Conservation (phyloP, 441 rosid genomes). For the Macaranga tanarius region DNA sequence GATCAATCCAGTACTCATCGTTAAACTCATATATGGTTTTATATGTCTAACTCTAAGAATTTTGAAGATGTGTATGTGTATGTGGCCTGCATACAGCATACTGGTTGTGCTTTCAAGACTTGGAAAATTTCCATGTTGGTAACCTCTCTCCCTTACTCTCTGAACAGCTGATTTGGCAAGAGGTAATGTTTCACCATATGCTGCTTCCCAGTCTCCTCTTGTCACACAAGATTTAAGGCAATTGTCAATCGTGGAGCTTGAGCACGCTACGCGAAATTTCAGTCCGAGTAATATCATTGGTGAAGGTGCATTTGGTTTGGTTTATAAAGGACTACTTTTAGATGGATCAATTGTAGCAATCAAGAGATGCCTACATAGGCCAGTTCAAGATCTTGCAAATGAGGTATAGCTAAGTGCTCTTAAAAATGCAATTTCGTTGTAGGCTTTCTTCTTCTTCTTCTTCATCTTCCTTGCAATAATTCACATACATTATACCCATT, state of each 20-base stretch:
- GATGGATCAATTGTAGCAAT: constrained; percentile 54
- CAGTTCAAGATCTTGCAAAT: constrained; percentile 24
- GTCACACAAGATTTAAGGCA: constrained; percentile 27
- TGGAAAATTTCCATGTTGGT: background rate
- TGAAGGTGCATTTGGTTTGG: constrained; percentile 45
- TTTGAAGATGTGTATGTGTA: background rate
- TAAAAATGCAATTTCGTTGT: background rate
- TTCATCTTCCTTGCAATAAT: no score
- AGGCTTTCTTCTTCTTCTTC: background rate
- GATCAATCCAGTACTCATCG: no score
- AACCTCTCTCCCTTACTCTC: background rate
- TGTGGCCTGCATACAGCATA: background rate
- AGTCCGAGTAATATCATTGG: constrained; percentile 42
- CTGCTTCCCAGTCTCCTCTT: constrained; percentile 24
- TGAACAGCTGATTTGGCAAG: constrained; percentile 37
- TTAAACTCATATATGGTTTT: no score
- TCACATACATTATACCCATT: background rate
- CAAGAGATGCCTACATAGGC: constrained; percentile 37
- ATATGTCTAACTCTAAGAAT: no score
- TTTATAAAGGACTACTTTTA: constrained; percentile 46
- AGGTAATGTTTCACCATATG: constrained; percentile 24
- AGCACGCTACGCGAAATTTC: constrained; percentile 44
- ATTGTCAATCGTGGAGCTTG: constrained; percentile 36
- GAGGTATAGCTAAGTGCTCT: constrained; percentile 32
- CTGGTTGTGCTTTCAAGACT: background rate